Evolutionary conservation across 1,284 basidiomycete species (phyloP).

Genomic region (Cryptococcus neoformans): DNA sequence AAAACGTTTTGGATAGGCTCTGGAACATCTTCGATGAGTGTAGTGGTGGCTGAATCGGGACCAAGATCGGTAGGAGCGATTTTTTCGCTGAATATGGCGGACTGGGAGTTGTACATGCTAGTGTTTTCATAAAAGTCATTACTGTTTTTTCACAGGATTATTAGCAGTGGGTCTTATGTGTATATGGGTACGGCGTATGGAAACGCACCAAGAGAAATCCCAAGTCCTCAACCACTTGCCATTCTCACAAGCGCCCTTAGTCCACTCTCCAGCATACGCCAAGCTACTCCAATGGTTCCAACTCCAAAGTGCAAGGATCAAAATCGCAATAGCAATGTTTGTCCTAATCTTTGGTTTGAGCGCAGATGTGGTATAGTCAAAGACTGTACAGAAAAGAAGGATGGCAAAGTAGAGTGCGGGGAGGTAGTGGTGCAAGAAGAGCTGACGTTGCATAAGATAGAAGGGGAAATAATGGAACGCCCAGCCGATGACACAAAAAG

Average conservation of each 20-base stretch:
- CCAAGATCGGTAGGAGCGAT: constrained; percentile 23
- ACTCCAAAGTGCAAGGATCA: constrained; percentile 71
- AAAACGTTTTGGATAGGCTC: constrained; percentile 49
- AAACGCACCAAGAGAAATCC: constrained; percentile 86
- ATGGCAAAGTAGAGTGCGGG: constrained; percentile 94
- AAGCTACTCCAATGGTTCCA: constrained; percentile 79
- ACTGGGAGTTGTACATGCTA: constrained; percentile 26
- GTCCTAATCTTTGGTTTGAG: constrained; percentile 73
- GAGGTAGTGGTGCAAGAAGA: constrained; percentile 97
- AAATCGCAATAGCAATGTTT: constrained; percentile 70
- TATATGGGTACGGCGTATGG: constrained; percentile 29
- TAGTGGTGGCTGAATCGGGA: constrained; percentile 15
- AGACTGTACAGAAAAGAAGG: constrained; percentile 70
- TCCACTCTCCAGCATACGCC: constrained; percentile 85
- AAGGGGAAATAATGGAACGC: constrained; percentile 95
- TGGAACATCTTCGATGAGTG: constrained; percentile 37
- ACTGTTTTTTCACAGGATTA: constrained; percentile 12
- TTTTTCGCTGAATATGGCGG: constrained; percentile 21
- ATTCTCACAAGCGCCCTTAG: constrained; percentile 67
- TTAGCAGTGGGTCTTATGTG: background rate
- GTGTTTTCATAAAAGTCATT: constrained; percentile 42
- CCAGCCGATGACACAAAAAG: constrained; percentile 94
- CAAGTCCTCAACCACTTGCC: constrained; percentile 87
- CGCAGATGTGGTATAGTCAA: constrained; percentile 79
- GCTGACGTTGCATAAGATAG: constrained; percentile 95